These are phyloP conservation scores for Aspergillus bombycis DNA, from an alignment of 2,329 filamentous ascomycete genomes.

Conservation along the genomic window DNA sequence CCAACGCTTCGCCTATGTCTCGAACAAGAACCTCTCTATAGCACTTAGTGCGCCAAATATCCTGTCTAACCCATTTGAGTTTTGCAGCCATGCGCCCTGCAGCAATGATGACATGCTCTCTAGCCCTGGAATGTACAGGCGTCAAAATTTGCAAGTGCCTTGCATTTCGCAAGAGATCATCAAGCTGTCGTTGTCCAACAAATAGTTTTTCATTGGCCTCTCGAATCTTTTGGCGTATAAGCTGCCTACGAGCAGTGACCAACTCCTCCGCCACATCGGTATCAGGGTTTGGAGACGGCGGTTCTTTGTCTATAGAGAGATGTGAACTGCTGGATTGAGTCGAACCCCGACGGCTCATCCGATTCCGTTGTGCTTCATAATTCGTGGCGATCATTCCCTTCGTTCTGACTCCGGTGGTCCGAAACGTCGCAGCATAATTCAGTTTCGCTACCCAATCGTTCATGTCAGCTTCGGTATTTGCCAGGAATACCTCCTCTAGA, in stretches of 20 bases:
- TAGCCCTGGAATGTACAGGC: conserved; percentile 85
- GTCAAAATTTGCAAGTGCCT: conserved; percentile 86
- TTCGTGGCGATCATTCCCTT: conserved; percentile 81
- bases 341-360: conserved; percentile 68
- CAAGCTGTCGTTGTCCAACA: conserved; percentile 73
- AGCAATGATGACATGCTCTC: conserved; percentile 82
- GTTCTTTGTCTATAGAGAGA: conserved; percentile 68
- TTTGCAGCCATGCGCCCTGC: conserved; percentile 84
- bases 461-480: conserved; percentile 86
- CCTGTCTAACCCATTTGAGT: conserved; percentile 89
- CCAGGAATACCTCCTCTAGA: conserved; percentile 85
- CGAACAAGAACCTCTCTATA: conserved; percentile 84
- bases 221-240: conserved; percentile 80
- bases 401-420: conserved; percentile 88
- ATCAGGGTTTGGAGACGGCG: conserved; percentile 71
- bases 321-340: conserved; percentile 60
- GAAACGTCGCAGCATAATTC: conserved; percentile 94
- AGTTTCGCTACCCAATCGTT: conserved; percentile 96
- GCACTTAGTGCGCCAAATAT: conserved; percentile 89
- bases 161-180: conserved; percentile 82
- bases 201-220: conserved; percentile 81
- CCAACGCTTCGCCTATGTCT: conserved; percentile 78
- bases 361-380: conserved; percentile 74
- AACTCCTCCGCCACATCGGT: conserved; percentile 86
- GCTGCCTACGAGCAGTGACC: conserved; percentile 74